Percentiles rank a stretch among this genome's conserved stretches.
phyloP scores from a whole-genome alignment of 768 basidiomycete species.

The Pleurotus sapidus region DNA sequence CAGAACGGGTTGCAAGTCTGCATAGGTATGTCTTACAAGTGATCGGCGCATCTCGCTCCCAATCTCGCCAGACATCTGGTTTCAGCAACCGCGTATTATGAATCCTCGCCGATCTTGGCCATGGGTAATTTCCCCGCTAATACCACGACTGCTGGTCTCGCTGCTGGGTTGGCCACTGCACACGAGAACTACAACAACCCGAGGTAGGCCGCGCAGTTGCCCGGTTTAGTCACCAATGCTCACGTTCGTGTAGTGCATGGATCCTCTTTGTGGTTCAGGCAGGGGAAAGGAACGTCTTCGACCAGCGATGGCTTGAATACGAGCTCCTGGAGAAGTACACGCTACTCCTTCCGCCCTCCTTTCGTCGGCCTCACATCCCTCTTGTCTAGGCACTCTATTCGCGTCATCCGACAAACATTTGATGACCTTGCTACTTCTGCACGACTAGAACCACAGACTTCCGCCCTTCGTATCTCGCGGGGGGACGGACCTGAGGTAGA shows the following conservation, averaged over 20 bases:
- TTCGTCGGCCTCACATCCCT: neutral
- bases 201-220: constrained; percentile 35
- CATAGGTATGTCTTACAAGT: constrained; percentile 56
- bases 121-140: constrained; percentile 69
- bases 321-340: constrained; percentile 75
- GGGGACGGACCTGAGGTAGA: constrained; percentile 39
- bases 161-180: constrained; percentile 73
- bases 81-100: constrained; percentile 65
- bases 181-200: constrained; percentile 68
- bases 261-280: constrained; percentile 90
- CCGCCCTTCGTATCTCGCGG: constrained; percentile 39
- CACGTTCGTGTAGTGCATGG: constrained; percentile 28
- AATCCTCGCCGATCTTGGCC: constrained; percentile 49
- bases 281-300: constrained; percentile 91
- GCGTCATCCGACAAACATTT: constrained; percentile 73
- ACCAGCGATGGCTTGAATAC: constrained; percentile 88
- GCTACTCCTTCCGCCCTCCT: neutral
- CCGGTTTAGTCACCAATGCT: neutral
- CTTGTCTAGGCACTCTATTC: constrained; percentile 63
- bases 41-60: neutral
- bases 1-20: constrained; percentile 61
- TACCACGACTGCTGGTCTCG: constrained; percentile 65
- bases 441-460: constrained; percentile 44
- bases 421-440: constrained; percentile 62
- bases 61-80: constrained; percentile 56